Evolutionary conservation across 306 rosid species (phyloP).

Genomic region (Carpinus fangiana): DNA sequence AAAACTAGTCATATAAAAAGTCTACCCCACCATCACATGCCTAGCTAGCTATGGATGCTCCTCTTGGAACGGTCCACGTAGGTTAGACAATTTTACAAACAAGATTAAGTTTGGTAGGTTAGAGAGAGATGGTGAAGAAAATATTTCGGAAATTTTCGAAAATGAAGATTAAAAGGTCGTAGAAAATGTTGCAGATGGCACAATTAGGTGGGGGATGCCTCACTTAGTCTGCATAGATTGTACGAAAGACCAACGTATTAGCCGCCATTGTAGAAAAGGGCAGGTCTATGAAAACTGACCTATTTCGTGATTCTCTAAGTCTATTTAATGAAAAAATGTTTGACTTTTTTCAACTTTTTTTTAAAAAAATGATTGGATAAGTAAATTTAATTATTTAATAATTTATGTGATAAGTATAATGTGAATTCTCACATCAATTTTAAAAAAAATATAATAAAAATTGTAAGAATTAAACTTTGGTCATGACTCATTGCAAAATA

Average conservation of each 20-base stretch:
- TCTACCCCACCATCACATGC: slow-evolving; percentile 37
- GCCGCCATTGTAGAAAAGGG: no score
- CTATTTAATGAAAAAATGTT: no score
- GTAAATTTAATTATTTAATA: no score
- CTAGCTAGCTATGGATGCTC: not conserved
- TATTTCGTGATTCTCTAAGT: not conserved
- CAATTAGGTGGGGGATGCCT: not conserved
- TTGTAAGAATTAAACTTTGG: no score
- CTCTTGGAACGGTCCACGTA: slow-evolving; percentile 1
- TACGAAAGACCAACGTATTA: no score
- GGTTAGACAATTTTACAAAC: slow-evolving; percentile 9
- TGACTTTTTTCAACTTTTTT: no score
- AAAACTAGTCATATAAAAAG: not conserved
- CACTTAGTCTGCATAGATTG: not conserved
- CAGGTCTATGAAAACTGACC: not conserved
- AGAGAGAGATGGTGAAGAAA: not conserved
- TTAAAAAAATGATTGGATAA: no score
- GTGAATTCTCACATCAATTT: no score
- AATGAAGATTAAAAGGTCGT: not conserved
- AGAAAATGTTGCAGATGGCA: not conserved
- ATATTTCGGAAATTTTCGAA: not conserved
- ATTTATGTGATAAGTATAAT: no score
- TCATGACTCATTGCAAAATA: no score
- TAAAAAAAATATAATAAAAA: no score
- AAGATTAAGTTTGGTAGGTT: not conserved